Conservation (phyloP, 345 rosid species). For the Eucalyptus curtisii region DNA sequence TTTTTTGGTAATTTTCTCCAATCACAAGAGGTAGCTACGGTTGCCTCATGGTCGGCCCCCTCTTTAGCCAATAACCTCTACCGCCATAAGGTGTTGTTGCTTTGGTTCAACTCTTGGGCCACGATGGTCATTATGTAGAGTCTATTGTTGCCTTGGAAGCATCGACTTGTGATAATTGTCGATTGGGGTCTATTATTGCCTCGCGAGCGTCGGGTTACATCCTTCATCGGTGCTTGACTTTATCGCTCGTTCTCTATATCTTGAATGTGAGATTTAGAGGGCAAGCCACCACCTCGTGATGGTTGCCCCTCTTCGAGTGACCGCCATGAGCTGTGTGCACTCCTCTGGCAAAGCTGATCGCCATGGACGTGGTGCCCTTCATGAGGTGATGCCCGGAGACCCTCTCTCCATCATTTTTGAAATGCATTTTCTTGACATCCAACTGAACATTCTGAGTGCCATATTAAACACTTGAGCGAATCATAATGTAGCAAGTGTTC, state of each 20-base stretch:
- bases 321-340: not conserved
- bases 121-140: not conserved
- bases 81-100: not conserved
- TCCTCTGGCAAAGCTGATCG: not conserved
- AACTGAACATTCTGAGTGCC: accelerated
- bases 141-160: not conserved
- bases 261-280: not conserved
- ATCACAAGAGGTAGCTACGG: accelerated
- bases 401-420: not conserved
- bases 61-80: not conserved
- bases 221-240: accelerated
- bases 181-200: not conserved
- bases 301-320: not conserved
- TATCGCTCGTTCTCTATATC: not conserved
- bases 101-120: not conserved
- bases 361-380: not conserved
- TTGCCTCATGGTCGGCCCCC: accelerated
- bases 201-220: not conserved
- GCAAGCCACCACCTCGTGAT: not conserved
- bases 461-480: not conserved
- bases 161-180: not conserved
- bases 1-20: too few relatives aligned
- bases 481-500: not conserved
- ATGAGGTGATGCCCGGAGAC: not conserved
- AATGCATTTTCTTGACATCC: not conserved